These are phyloP conservation scores for Paraglomus occultum DNA, from an alignment of 192 early-diverging fungal species.

Conservation along the genomic window DNA sequence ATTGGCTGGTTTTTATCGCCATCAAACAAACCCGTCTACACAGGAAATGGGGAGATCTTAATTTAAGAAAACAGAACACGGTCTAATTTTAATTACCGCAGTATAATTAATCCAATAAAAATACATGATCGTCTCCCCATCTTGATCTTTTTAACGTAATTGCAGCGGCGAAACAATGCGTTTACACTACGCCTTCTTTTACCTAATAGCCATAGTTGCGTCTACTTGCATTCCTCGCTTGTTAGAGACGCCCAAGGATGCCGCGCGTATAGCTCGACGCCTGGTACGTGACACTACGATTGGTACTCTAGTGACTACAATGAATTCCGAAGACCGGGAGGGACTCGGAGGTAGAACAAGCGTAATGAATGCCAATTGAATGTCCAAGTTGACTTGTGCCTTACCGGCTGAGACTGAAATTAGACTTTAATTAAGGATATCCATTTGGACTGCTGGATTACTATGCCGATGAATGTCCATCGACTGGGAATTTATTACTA, in stretches of 20 bases:
- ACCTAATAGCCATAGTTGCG: not conserved
- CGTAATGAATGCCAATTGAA: not conserved
- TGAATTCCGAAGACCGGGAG: constrained; percentile 31
- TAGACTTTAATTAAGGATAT: constrained; percentile 34
- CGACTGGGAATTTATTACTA: constrained; percentile 42
- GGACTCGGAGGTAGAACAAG: constrained; percentile 30
- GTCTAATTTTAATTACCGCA: no score
- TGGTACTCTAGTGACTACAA: constrained; percentile 40
- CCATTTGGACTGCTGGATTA: constrained; percentile 55
- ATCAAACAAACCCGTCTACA: no score
- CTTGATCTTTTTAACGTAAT: no score
- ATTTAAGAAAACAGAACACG: no score
- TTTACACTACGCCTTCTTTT: no score
- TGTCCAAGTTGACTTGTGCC: not conserved
- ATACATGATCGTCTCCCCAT: no score
- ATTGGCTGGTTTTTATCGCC: no score
- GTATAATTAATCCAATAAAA: no score
- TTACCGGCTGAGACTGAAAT: not conserved
- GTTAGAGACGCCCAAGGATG: constrained; percentile 34
- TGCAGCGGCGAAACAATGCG: no score
- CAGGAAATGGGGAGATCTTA: no score
- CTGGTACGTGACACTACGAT: constrained; percentile 37
- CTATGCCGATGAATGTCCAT: constrained; percentile 44
- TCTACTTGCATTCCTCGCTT: not conserved
- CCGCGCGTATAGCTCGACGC: constrained; percentile 33